Conservation (phyloP, 2,329 filamentous ascomycete species). For the Penicillium sp. region DNA sequence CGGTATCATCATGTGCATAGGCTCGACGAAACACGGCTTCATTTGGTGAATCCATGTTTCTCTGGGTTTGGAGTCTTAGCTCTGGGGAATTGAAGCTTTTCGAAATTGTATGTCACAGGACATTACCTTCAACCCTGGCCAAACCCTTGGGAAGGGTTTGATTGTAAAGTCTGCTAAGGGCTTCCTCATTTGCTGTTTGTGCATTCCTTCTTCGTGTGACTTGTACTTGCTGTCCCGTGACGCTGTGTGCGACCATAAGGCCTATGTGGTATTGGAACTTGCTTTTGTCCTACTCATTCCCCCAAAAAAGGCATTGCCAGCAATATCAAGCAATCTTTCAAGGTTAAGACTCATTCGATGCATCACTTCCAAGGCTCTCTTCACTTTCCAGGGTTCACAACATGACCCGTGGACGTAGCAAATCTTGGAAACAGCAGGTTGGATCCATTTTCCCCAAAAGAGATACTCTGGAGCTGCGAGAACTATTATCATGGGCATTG, state of each 20-base stretch:
- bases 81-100: not conserved
- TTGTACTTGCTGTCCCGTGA: not conserved
- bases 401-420: too few species aligned
- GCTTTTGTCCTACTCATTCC: not conserved
- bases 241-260: not conserved
- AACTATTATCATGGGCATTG: too few species aligned
- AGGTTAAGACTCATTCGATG: too few species aligned
- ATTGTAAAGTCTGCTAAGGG: not conserved
- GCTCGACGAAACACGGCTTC: not conserved
- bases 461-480: too few species aligned
- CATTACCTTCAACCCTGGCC: not conserved
- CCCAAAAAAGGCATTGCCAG: not conserved
- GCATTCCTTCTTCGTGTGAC: not conserved
- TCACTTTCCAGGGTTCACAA: too few species aligned
- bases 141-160: not conserved
- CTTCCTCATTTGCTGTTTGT: not conserved
- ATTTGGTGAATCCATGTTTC: not conserved
- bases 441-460: too few species aligned
- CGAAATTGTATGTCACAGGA: not conserved
- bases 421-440: too few species aligned
- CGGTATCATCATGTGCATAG: not conserved
- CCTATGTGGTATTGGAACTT: not conserved
- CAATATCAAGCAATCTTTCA: too few species aligned
- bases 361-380: too few species aligned
- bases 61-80: not conserved